Evolutionary conservation across 2,329 filamentous ascomycete species (phyloP), one percentile per base, ranked within the genome.

Genomic region (Trichoderma atrobrunneum): DNA sequence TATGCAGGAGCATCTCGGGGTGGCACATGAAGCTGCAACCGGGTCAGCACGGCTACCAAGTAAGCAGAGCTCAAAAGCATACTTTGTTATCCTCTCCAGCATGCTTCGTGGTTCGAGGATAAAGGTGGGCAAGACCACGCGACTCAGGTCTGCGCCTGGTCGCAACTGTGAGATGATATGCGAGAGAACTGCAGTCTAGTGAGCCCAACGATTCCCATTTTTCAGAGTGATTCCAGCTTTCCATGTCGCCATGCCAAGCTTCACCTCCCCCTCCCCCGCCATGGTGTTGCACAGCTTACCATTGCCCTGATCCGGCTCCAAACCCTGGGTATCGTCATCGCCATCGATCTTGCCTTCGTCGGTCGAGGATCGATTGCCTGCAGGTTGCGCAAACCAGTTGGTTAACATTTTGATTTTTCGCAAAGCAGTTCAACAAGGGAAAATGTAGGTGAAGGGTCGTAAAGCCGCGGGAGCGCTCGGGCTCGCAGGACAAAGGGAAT

Each of bases 81-180:
- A 97, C 95, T 99, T 99, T 79, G 96, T 99, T 81, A 99, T 99
- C 77, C 96, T 90, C 84, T 99, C 96, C 78, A 99, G 86, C 96
- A 99, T 99, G 77, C 95, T 98, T 79, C 95, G 91, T 28, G 96
- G 96, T 82, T 99, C 96, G 77, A 99, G 90, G 78, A 99, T 99
- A 81, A 99, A 99, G 62, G 96, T 99, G 54, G 96, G 96, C 71
- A 99, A 87, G 43, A 96, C 95, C 74, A 99, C 95, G 77, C 95
- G 90, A 83, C 94, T 97, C 77, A 99, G 86, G 81, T 99, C 96
- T 78, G 96, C 96, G 75, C 96, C 96, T 14, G 96, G 96, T 74
- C 96, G 92, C 74, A 99, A 87, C 84, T 99, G 96, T 67, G 95
- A 97, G 80, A 99, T 98, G 83, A 99, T 97, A 84, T 98, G 95